Conservation (phyloP, 2,329 filamentous ascomycete genomes). For the Aspergillus proliferans region DNA sequence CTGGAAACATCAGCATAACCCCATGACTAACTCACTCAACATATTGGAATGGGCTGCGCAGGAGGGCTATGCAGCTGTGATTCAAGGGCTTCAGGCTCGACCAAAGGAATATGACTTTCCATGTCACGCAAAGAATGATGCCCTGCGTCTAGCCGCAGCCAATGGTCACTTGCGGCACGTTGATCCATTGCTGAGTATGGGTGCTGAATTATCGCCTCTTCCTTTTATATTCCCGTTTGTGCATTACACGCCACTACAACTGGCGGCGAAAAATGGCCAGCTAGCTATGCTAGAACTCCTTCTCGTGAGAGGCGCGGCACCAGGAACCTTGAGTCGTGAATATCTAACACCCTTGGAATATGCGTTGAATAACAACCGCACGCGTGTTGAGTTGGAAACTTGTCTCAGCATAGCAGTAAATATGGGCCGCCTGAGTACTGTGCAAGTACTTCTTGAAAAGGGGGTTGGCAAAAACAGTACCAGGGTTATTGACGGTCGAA, state of each 20-base stretch:
- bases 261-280: too few species aligned
- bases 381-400: background rate
- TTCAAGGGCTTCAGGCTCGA: too few species aligned
- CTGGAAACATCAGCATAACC: too few species aligned
- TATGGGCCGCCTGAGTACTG: background rate
- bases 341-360: background rate
- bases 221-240: background rate
- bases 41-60: too few species aligned
- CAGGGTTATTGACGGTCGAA: too few species aligned
- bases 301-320: background rate
- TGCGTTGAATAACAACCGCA: background rate
- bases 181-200: background rate
- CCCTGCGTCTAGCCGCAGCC: background rate
- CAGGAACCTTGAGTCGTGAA: background rate
- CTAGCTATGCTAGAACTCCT: background rate
- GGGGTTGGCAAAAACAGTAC: background rate
- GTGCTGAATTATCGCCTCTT: background rate
- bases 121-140: background rate
- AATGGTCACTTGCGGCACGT: background rate
- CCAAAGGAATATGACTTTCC: too few species aligned
- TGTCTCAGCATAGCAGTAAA: background rate
- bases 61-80: too few species aligned
- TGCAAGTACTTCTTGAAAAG: background rate
- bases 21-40: too few species aligned
- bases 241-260: background rate